Evolutionary conservation across 352 stramenopile genomes (phyloP), one percentile per base, ranked within the genome.

Genomic region (Phytopythium mirpurense): DNA sequence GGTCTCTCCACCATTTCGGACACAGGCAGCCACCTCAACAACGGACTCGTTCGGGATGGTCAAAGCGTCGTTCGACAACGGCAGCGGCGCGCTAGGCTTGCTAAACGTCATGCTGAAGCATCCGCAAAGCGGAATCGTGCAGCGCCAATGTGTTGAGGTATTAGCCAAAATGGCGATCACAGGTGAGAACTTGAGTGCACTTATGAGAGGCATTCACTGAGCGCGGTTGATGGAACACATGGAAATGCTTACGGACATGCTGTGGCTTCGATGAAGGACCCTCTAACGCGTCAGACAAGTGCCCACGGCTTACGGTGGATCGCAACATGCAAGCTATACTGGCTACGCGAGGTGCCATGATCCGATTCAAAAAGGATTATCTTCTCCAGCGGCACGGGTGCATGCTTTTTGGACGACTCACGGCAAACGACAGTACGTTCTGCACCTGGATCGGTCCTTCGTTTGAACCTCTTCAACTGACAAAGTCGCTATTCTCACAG

Each of bases 331-430:
- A 45, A 5, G 44, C 63, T 19, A 49, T 82, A 11, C 36, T 70
- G 15, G 42, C 59, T 21, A 60, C 75, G 40, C 57, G 64, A 23
- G 44, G 55, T n/a, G 72, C 79, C 1, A 74, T 86, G 59, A 43
- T 72, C 8, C 74, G 65, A 43, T 90, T 86, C 45, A 68, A 70
- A 23, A 62, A 66, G 24, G 71, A 87, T 26, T 70, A 59, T 37
- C 16, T 56, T 4, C 58, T 88, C 2, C 68, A 75, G 41, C 60
- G 62, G 1, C 51, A 75, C 34, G 59, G 54, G 0, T 72, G 74
- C 38, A 36, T 77, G 31, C 61, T 86, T 23, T 66, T 85, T 49
- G 77, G 77, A 26, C 70, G 64, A 6, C 66, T 86, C 6, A 72
- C 70, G 14, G 57, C 29, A 34, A 63, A 46, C 8, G 60, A 56